phyloP scores from a whole-genome alignment of 768 basidiomycete species.

The Tylopilus plumbeoviolaceoides region DNA sequence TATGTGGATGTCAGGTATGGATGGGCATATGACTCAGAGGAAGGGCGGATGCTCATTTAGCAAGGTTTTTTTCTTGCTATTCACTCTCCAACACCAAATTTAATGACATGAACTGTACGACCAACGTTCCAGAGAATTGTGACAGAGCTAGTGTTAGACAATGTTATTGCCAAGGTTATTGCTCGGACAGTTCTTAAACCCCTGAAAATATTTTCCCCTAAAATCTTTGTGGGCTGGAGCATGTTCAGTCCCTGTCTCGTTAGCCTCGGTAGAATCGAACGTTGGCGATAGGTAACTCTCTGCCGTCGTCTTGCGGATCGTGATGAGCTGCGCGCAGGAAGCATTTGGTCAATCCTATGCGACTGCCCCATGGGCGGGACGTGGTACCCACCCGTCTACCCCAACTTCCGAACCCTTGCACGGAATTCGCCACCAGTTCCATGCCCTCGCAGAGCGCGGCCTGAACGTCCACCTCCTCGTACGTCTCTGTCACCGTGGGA shows the following conservation, averaged over 20 bases:
- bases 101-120: too few relatives aligned
- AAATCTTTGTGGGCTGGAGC: conserved; percentile 88
- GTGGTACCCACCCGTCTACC: conserved; percentile 69
- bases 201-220: conserved; percentile 81
- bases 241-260: conserved; percentile 29
- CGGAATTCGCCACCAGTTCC: conserved; percentile 81
- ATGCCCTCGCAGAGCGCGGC: conserved; percentile 80
- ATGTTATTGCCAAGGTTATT: too few relatives aligned
- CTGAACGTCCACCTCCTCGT: conserved; percentile 81
- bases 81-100: too few relatives aligned
- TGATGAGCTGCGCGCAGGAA: conserved; percentile 70
- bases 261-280: conserved; percentile 38
- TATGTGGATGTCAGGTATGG: neutral
- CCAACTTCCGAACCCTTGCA: conserved; percentile 95
- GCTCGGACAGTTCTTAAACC: conserved; percentile 51
- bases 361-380: neutral
- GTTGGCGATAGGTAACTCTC: conserved; percentile 47
- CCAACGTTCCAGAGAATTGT: too few relatives aligned
- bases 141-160: too few relatives aligned
- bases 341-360: neutral
- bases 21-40: neutral
- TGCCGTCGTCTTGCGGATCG: conserved; percentile 68
- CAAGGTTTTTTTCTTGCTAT: too few relatives aligned
- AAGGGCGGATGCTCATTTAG: neutral
- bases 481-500: conserved; percentile 88